A percentile compares a stretch with the other conserved stretches of the same genome.
These are phyloP conservation scores for Aschersonia sp. DNA, from an alignment of 2,329 filamentous ascomycete genomes.

Conservation along the genomic window DNA sequence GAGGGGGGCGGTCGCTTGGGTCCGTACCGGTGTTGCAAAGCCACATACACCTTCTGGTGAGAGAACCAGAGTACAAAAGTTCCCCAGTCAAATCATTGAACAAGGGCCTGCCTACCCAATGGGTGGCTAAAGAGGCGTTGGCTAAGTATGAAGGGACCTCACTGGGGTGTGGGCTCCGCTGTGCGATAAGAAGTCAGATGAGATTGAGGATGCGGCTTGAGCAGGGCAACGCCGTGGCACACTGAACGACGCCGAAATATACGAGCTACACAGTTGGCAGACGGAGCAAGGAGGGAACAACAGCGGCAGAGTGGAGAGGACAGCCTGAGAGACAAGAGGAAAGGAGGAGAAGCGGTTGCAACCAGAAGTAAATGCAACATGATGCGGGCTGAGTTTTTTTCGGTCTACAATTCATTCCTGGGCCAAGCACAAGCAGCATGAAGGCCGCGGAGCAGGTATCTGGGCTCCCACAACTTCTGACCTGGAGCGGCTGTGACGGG, in stretches of 20 bases:
- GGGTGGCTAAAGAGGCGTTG: conserved; percentile 11
- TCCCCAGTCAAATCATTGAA: conserved; percentile 21
- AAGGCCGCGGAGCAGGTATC: conserved; percentile 1
- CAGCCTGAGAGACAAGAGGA: conserved; percentile 1
- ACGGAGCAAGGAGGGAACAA: conserved; percentile 45
- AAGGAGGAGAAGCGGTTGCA: background rate
- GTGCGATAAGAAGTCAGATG: conserved; percentile 3
- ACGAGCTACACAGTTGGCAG: conserved; percentile 18
- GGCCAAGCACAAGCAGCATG: background rate
- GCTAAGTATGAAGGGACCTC: conserved; percentile 8
- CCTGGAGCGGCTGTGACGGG: conserved; percentile 1
- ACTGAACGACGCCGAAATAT: background rate
- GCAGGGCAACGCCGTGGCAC: background rate
- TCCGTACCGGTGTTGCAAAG: conserved; percentile 10
- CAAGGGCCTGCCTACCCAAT: conserved; percentile 22
- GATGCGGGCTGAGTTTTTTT: conserved; percentile 1
- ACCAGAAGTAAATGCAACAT: conserved; percentile 4
- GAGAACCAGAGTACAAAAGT: conserved; percentile 18
- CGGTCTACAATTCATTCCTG: background rate
- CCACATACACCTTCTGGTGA: conserved; percentile 10
- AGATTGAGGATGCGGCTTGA: background rate
- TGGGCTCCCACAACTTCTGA: conserved; percentile 1
- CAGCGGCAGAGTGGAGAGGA: conserved; percentile 11
- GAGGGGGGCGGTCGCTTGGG: too few relatives aligned
- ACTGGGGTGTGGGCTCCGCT: conserved; percentile 6